Base-by-base conservation (phyloP, 2,329 filamentous ascomycete species). In the Fusarium sp. region DNA sequence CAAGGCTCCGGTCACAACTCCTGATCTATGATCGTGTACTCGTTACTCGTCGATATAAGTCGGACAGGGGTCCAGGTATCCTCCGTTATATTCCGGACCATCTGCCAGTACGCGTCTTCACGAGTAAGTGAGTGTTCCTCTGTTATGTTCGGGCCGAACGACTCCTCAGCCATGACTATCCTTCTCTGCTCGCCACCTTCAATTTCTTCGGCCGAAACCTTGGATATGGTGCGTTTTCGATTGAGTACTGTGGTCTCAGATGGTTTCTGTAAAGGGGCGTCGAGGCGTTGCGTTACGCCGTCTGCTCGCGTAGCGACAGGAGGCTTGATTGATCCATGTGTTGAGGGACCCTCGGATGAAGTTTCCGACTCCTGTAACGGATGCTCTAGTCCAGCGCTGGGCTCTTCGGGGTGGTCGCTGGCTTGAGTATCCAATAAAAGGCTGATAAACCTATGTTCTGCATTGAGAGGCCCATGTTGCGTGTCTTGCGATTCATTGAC, bases 1-100 rank as follows among this genome's bases (percentile, higher is more conserved):
- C 26, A 33, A 21, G 13, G 40, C 22, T 33, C 28, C 19, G 11
- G 28, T 73, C 67, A 80, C 5, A 82, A 72, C 24, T 81, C 80
- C 33, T 62, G 53, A 6, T 82, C 80, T 11, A 53, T 51, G 2
- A 38, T 43, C 1, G 73, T 78, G 47, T 82, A 78, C 34, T 79
- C 71, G 22, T 76, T 67, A 31, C 65, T 77, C 1, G 78, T 80
- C 0, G 79, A 81, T 31, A 83, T 70, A 11, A 82, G 69, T 4
- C 70, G 63, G 10, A 81, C 75, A 0, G 76, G 46, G 5, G 51
- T 61, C 79, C 80, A 82, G 3, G 67, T 65, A 7, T 66, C 73
- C 7, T 71, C 71, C 8, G 59, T 53, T 7, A 73, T 51, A 33
- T 79, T 78, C 19, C 65, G 62, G 0, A 78, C 55, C 75, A 80